Evolutionary conservation across 192 early-diverging fungal genomes (phyloP).

Genomic region (Umbelopsis ramanniana): DNA sequence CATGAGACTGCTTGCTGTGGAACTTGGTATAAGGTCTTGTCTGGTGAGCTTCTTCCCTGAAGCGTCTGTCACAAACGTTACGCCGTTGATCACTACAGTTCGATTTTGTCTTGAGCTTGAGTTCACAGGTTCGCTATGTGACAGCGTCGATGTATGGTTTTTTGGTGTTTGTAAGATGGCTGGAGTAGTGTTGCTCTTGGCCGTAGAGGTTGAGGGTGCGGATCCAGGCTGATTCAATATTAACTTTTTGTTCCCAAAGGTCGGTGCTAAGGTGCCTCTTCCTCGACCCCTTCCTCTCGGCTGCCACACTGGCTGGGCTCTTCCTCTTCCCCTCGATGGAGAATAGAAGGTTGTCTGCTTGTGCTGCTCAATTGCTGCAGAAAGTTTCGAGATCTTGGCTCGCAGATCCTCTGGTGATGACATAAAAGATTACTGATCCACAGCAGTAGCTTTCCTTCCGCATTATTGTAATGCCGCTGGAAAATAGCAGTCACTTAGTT

Average conservation of each 20-base stretch:
- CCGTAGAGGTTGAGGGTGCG: not conserved
- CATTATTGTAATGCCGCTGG: not conserved
- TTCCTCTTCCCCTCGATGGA: not conserved
- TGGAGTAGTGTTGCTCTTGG: not conserved
- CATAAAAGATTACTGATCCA: not conserved
- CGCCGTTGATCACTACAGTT: slow-evolving; percentile 43
- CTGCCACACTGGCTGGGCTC: not conserved
- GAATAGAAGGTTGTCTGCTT: not conserved
- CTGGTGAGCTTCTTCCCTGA: slow-evolving; percentile 44
- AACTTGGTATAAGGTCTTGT: slow-evolving; percentile 3
- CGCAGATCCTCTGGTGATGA: not conserved
- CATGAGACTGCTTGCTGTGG: not conserved
- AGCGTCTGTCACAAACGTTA: slow-evolving; percentile 36
- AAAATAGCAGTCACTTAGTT: not conserved
- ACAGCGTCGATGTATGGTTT: not conserved
- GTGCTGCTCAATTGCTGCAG: slow-evolving; percentile 13
- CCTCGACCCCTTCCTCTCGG: slow-evolving; percentile 1
- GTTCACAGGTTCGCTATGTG: not conserved
- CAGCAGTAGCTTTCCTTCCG: not conserved
- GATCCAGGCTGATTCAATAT: slow-evolving; percentile 7
- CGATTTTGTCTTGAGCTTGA: not conserved
- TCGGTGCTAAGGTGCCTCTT: not conserved
- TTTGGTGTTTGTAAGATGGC: not conserved
- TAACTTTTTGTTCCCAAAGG: slow-evolving; percentile 10
- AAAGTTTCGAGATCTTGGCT: slow-evolving; percentile 11